These are phyloP conservation scores for Beta corolliflora DNA, from an alignment of 179 eudicot genomes.

Conservation along the genomic window DNA sequence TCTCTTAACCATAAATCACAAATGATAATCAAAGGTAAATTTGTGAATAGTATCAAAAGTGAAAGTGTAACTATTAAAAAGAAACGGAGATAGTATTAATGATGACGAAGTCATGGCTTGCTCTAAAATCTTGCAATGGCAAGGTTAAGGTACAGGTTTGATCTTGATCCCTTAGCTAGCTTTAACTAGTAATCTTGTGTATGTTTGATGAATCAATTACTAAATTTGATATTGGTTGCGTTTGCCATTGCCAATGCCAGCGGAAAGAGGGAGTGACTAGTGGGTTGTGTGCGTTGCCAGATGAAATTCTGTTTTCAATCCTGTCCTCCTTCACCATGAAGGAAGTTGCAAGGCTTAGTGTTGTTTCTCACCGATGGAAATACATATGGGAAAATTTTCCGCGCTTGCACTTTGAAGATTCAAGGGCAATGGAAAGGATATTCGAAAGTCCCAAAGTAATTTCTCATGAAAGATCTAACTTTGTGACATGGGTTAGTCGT, in stretches of 20 bases:
- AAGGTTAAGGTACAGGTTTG: background rate
- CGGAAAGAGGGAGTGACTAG: background rate
- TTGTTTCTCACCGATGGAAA: slow-evolving; percentile 1
- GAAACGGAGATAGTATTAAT: no score
- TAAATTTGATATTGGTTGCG: background rate
- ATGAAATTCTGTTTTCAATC: slow-evolving; percentile 3
- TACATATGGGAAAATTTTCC: background rate
- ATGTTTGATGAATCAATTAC: background rate
- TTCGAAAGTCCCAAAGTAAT: background rate
- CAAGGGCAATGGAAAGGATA: background rate
- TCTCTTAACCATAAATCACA: no score
- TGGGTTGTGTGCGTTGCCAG: slow-evolving; percentile 2
- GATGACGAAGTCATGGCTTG: slow-evolving; percentile 1
- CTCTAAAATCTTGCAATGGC: background rate
- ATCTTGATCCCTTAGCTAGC: background rate
- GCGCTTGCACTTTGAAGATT: background rate
- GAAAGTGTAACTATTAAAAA: no score
- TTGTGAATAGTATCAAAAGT: no score
- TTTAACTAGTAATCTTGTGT: background rate
- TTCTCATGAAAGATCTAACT: background rate
- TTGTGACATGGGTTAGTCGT: background rate
- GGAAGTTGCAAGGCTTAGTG: background rate
- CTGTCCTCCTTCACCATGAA: slow-evolving; percentile 7
- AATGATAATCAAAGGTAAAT: no score
- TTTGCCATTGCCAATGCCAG: background rate